A percentile compares a stretch with the other conserved stretches of the same genome.
These are phyloP conservation scores for Leccinum cinnamomeum DNA, from an alignment of 1,284 basidiomycete species.

Conservation along the genomic window DNA sequence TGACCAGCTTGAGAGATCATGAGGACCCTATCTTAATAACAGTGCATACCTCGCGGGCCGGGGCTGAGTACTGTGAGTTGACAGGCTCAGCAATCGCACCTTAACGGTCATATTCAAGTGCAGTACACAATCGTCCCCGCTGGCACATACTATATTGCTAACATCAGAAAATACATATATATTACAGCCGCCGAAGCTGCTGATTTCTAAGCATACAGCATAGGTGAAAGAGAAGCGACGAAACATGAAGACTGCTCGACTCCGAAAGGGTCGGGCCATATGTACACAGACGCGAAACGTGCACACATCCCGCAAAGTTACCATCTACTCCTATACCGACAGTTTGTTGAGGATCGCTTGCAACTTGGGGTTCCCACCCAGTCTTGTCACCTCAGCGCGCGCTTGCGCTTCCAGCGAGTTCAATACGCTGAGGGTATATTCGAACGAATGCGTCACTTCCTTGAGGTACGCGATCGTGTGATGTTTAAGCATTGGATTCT, in stretches of 20 bases:
- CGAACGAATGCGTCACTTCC: slow-evolving; percentile 66
- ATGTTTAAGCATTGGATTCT: slow-evolving; percentile 71
- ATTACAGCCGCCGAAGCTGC: not conserved
- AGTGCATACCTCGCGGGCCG: not conserved
- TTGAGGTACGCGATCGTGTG: slow-evolving; percentile 79
- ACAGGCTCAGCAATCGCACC: not conserved
- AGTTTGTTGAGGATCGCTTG: slow-evolving; percentile 28
- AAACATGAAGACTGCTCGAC: not conserved
- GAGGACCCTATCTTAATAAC: not conserved
- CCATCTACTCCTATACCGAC: slow-evolving; percentile 1
- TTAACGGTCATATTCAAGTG: not conserved
- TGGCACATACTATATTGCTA: not conserved
- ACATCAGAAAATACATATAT: not conserved
- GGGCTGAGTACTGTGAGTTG: not conserved
- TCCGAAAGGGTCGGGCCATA: not conserved
- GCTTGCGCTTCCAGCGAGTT: slow-evolving; percentile 51
- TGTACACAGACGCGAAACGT: not conserved
- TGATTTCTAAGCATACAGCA: not conserved
- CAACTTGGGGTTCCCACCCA: slow-evolving; percentile 28
- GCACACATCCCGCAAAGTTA: not conserved
- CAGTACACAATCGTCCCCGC: not conserved
- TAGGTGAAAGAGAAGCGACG: not conserved
- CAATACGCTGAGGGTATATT: slow-evolving; percentile 65
- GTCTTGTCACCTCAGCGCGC: slow-evolving; percentile 25
- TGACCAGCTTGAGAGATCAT: not conserved